A percentile compares a stretch with the other conserved stretches of the same genome.
These are phyloP conservation scores for Colletotrichum gloeosporioides DNA, from an alignment of 2,329 filamentous ascomycete species.

Conservation along the genomic window DNA sequence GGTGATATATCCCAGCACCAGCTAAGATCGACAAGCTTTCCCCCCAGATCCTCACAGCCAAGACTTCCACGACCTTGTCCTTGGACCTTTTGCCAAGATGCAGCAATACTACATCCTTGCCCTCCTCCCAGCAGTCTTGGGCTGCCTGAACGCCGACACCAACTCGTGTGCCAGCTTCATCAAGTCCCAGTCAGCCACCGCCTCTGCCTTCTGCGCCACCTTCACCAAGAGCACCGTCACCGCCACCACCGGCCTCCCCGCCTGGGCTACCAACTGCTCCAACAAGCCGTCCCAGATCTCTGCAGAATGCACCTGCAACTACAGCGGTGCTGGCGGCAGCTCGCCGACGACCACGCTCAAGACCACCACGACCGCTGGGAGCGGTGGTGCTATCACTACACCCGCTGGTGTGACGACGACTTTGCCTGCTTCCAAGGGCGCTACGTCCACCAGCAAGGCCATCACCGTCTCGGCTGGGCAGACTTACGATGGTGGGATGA, in stretches of 20 bases:
- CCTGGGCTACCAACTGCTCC: conserved; percentile 33
- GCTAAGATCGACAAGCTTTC: not conserved
- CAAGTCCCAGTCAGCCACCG: conserved; percentile 32
- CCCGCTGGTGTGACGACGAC: conserved; percentile 26
- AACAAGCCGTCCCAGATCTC: conserved; percentile 31
- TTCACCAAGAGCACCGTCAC: conserved; percentile 33
- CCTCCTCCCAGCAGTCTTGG: conserved; percentile 27
- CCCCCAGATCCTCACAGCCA: not conserved
- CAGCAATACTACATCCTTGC: conserved; percentile 25
- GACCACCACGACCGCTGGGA: conserved; percentile 4
- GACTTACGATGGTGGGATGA: conserved; percentile 54
- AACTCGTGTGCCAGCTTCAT: conserved; percentile 38
- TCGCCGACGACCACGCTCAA: conserved; percentile 4
- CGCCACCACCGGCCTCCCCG: conserved; percentile 30
- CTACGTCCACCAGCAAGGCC: conserved; percentile 40
- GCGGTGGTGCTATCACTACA: not conserved
- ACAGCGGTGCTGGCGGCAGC: conserved; percentile 17
- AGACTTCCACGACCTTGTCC: not conserved
- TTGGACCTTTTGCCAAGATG: conserved; percentile 11
- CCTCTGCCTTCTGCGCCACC: conserved; percentile 37
- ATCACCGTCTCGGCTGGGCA: conserved; percentile 46
- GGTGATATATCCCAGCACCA: not conserved
- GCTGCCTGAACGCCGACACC: conserved; percentile 32
- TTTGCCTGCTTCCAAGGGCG: conserved; percentile 43
- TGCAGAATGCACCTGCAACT: conserved; percentile 36